Evolutionary conservation across 768 basidiomycete genomes (phyloP).

Genomic region (Tylopilus subfusipes): DNA sequence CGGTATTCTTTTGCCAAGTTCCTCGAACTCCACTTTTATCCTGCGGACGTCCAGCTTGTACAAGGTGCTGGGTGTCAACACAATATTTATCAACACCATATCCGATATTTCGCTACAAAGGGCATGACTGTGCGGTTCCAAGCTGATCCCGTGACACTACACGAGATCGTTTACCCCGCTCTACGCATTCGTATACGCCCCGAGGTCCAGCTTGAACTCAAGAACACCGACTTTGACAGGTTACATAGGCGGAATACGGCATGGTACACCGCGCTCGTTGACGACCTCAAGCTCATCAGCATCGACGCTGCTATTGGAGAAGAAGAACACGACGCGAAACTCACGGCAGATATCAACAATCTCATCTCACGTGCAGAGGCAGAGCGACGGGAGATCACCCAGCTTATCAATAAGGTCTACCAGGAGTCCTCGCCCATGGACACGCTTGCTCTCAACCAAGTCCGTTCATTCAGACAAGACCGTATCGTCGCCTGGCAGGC

Average conservation of each 20-base stretch:
- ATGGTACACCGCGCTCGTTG: conserved; percentile 75
- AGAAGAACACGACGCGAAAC: conserved; percentile 60
- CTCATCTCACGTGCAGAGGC: conserved; percentile 71
- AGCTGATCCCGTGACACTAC: conserved; percentile 74
- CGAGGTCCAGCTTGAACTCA: conserved; percentile 83
- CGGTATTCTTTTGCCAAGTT: conserved; percentile 95
- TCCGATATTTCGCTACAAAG: conserved; percentile 82
- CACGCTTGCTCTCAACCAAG: conserved; percentile 82
- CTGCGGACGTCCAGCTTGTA: conserved; percentile 78
- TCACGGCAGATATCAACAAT: conserved; percentile 59
- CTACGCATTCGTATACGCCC: conserved; percentile 81
- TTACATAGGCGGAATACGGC: conserved; percentile 65
- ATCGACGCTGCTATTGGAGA: conserved; percentile 81
- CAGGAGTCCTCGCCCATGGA: conserved; percentile 76
- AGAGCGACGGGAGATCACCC: conserved; percentile 69
- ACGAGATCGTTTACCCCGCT: conserved; percentile 88
- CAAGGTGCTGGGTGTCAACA: conserved; percentile 89
- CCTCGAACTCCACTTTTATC: conserved; percentile 94
- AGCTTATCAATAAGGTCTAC: conserved; percentile 76
- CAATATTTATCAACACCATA: conserved; percentile 90
- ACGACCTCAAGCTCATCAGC: conserved; percentile 72
- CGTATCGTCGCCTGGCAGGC: conserved; percentile 96
- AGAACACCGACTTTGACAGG: conserved; percentile 85
- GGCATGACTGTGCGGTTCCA: conserved; percentile 88
- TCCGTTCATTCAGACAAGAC: conserved; percentile 85